phyloP scores from a whole-genome alignment of 257 asterid genomes.

The Thymus quinquecostatus region DNA sequence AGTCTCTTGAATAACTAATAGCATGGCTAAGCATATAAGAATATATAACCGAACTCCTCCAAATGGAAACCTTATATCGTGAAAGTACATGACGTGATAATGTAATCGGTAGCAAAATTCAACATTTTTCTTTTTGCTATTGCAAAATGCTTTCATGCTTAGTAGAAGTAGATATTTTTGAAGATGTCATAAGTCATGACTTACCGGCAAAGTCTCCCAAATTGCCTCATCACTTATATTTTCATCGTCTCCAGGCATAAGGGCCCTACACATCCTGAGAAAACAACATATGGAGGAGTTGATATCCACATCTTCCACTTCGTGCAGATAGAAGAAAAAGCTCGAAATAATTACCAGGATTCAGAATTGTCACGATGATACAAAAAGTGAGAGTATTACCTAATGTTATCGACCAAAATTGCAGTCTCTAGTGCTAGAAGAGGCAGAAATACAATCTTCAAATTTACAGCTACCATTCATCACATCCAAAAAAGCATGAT shows the following conservation, averaged over 20 bases:
- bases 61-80: background rate
- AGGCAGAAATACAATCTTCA: conserved; percentile 95
- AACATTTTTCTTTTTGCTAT: background rate
- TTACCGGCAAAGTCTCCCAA: conserved; percentile 99
- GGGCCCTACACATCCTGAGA: conserved; percentile 88
- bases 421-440: conserved; percentile 82
- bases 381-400: conserved; percentile 52
- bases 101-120: background rate
- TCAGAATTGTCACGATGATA: background rate
- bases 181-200: conserved; percentile 29
- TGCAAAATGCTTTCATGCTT: no score
- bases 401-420: conserved; percentile 80
- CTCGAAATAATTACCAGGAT: conserved; percentile 12
- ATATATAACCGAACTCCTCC: background rate
- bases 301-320: conserved; percentile 26
- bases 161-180: no score
- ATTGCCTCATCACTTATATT: conserved; percentile 86
- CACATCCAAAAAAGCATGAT: conserved; percentile 32
- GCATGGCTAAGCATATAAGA: background rate
- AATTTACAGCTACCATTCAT: conserved; percentile 69
- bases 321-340: conserved; percentile 26
- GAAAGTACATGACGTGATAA: background rate
- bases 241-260: conserved; percentile 97
- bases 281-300: conserved; percentile 28
- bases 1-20: background rate